phyloP scores from a whole-genome alignment of 495 filamentous ascomycete species.

The Usnea hakonensis region DNA sequence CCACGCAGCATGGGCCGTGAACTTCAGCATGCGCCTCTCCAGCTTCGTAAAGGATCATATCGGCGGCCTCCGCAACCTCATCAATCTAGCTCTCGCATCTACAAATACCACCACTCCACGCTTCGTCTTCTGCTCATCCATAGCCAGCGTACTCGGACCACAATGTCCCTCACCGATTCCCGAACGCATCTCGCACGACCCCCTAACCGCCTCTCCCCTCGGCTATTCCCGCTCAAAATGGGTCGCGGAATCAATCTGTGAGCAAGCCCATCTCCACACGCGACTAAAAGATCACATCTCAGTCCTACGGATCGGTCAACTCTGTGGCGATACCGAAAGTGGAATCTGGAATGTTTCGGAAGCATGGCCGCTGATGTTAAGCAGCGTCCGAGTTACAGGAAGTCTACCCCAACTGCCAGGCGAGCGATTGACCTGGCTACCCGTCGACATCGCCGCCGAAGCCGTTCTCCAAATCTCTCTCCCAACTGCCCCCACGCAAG shows the following conservation, averaged over 20 bases:
- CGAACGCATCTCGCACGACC: slow-evolving; percentile 42
- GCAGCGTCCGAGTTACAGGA: slow-evolving; percentile 36
- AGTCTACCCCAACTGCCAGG: slow-evolving; percentile 48
- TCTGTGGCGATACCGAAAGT: slow-evolving; percentile 43
- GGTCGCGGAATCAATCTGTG: slow-evolving; percentile 50
- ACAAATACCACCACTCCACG: slow-evolving; percentile 26
- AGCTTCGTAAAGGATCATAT: slow-evolving; percentile 53
- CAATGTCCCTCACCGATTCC: slow-evolving; percentile 32
- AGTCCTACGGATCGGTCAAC: slow-evolving; percentile 51
- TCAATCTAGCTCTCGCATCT: slow-evolving; percentile 43
- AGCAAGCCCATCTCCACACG: slow-evolving; percentile 17
- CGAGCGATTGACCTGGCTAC: slow-evolving; percentile 46
- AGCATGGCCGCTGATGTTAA: slow-evolving; percentile 56
- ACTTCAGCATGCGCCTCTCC: slow-evolving; percentile 55
- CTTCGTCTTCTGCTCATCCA: slow-evolving; percentile 56
- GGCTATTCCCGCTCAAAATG: slow-evolving; percentile 60
- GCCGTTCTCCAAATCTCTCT: slow-evolving; percentile 36
- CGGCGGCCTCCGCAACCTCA: slow-evolving; percentile 45
- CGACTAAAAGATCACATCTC: slow-evolving; percentile 29
- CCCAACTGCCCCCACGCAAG: background rate
- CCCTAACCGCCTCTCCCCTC: slow-evolving; percentile 42
- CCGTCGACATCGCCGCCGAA: slow-evolving; percentile 48
- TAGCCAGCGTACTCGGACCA: slow-evolving; percentile 32
- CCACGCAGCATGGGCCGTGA: slow-evolving; percentile 66
- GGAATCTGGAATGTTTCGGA: slow-evolving; percentile 59